Conservation (phyloP, 1,284 basidiomycete genomes). For the Ustilago bromivora region DNA sequence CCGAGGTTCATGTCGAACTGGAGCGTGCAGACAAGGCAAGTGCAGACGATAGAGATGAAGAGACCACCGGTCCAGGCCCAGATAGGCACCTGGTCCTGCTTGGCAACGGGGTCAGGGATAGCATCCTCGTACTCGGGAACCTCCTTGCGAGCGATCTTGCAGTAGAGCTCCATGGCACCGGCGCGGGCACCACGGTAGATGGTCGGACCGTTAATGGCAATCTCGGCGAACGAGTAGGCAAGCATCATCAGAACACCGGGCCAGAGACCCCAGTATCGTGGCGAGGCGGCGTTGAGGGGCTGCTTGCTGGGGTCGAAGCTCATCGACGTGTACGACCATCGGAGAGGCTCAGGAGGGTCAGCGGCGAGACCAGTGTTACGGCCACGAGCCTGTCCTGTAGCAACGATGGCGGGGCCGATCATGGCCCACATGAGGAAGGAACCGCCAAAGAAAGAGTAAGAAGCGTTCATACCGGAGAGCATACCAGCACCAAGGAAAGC, state of each 20-base stretch:
- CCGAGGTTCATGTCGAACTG: conserved; percentile 67
- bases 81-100: conserved; percentile 74
- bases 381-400: conserved; percentile 54
- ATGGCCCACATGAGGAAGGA: conserved; percentile 77
- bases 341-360: conserved; percentile 33
- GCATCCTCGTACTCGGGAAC: conserved; percentile 38
- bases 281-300: conserved; percentile 72
- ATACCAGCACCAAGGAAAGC: conserved; percentile 79
- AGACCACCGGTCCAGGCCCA: conserved; percentile 76
- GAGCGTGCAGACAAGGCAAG: conserved; percentile 72
- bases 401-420: conserved; percentile 75
- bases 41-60: conserved; percentile 73
- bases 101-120: conserved; percentile 51
- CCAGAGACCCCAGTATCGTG: conserved; percentile 80
- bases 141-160: conserved; percentile 44
- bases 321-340: conserved; percentile 49
- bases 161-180: conserved; percentile 44
- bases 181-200: conserved; percentile 64
- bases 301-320: conserved; percentile 46
- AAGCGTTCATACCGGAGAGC: conserved; percentile 77
- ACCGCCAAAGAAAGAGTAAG: conserved; percentile 77
- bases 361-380: conserved; percentile 21
- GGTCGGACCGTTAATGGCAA: conserved; percentile 65
- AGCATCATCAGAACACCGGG: conserved; percentile 75
- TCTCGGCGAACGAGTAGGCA: conserved; percentile 68